Percentiles rank a stretch among this genome's conserved stretches.
These are phyloP conservation scores for Leptographium galeiforme DNA, from an alignment of 2,329 filamentous ascomycete species.

Conservation along the genomic window DNA sequence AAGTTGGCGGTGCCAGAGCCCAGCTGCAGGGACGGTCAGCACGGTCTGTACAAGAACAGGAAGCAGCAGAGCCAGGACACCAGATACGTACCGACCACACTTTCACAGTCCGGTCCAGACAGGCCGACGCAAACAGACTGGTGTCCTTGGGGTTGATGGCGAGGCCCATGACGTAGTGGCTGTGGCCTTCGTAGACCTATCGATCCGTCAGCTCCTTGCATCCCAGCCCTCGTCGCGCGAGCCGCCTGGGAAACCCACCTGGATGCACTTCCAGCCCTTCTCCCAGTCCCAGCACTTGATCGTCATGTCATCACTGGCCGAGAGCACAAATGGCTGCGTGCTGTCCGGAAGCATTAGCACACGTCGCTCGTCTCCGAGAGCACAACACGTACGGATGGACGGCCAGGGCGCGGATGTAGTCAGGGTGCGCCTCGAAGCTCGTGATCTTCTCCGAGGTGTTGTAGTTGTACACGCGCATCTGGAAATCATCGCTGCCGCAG, in stretches of 20 bases:
- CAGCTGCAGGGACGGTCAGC: slow-evolving; percentile 32
- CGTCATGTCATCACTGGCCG: slow-evolving; percentile 95
- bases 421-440: slow-evolving; percentile 91
- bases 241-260: slow-evolving; percentile 25
- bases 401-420: slow-evolving; percentile 94
- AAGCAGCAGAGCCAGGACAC: too few species aligned
- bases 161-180: slow-evolving; percentile 86
- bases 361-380: too few species aligned
- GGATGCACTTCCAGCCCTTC: slow-evolving; percentile 93
- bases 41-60: background rate
- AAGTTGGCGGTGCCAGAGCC: slow-evolving; percentile 91
- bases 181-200: slow-evolving; percentile 69
- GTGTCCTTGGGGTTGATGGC: slow-evolving; percentile 97
- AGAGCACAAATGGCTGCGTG: slow-evolving; percentile 88
- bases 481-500: slow-evolving; percentile 86
- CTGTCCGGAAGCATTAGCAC: slow-evolving; percentile 2
- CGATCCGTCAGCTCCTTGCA: background rate
- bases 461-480: slow-evolving; percentile 53
- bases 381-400: slow-evolving; percentile 53
- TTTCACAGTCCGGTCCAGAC: slow-evolving; percentile 90
- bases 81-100: slow-evolving; percentile 14
- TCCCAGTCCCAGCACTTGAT: slow-evolving; percentile 99
- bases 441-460: slow-evolving; percentile 99
- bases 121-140: slow-evolving; percentile 83
- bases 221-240: too few species aligned